A percentile compares a stretch with the other conserved stretches of the same genome.
Evolutionary conservation across 805 yeast species (phyloP).

Genomic region (Cyberlindnera mrakii): DNA sequence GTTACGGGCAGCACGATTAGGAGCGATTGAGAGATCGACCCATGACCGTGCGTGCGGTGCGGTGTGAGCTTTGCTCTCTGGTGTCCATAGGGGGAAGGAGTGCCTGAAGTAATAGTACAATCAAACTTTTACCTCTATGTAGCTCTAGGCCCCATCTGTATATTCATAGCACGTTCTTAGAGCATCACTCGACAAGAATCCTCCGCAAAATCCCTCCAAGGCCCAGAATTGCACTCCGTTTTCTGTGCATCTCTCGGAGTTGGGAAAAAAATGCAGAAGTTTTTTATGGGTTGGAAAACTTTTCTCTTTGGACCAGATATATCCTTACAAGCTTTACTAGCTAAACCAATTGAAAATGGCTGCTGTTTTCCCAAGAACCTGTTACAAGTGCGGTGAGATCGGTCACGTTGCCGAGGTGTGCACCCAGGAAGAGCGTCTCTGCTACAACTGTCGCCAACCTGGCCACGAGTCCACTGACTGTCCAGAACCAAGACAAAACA

Average conservation of each 20-base stretch:
- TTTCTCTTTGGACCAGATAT: conserved; percentile 1
- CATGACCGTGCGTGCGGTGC: no score
- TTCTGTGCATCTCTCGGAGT: no score
- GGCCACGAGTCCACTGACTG: conserved; percentile 89
- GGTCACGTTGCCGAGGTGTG: conserved; percentile 91
- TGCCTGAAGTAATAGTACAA: no score
- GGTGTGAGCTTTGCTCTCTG: no score
- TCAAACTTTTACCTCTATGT: no score
- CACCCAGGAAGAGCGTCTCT: conserved; percentile 74
- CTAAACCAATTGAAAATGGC: conserved; percentile 16
- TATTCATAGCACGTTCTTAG: no score
- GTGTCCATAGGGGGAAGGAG: no score
- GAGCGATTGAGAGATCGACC: no score
- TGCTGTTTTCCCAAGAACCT: conserved; percentile 58
- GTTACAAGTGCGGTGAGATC: conserved; percentile 88
- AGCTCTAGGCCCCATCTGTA: no score
- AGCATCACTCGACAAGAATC: no score
- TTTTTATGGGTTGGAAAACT: conserved; percentile 3
- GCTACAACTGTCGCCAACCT: conserved; percentile 88
- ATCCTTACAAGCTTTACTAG: background rate
- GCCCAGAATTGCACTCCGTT: no score
- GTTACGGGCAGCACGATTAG: background rate
- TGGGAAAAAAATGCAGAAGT: conserved; percentile 1
- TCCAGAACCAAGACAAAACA: conserved; percentile 80
- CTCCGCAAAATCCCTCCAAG: no score